phyloP scores from a whole-genome alignment of 2,329 filamentous ascomycete species.

The Fusarium illudens region DNA sequence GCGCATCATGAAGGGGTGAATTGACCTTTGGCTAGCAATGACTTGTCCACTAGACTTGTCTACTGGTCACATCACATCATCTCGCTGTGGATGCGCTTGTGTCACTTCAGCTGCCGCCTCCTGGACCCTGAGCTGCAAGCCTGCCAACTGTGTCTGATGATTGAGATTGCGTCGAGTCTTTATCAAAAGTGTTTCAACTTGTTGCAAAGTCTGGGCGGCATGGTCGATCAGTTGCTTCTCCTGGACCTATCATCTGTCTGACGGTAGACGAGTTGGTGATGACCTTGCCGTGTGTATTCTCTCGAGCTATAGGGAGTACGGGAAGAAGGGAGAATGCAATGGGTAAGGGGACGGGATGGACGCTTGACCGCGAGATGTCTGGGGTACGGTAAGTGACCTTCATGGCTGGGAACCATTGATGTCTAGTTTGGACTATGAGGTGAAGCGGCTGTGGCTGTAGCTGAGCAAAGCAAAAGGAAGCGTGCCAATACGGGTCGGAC shows the following conservation, averaged over 20 bases:
- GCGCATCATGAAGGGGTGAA: not conserved
- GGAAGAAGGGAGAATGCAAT: not conserved
- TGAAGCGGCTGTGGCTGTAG: not conserved
- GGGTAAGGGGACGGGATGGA: not conserved
- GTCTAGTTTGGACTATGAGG: not conserved
- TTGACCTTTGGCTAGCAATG: not conserved
- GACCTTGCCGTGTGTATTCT: not conserved
- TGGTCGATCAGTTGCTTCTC: not conserved
- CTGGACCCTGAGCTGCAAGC: not conserved
- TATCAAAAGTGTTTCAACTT: conserved; percentile 3
- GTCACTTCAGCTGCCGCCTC: not conserved
- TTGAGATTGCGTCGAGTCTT: conserved; percentile 1
- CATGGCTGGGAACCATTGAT: not conserved
- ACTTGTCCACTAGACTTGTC: not conserved
- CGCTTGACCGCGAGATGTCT: not conserved
- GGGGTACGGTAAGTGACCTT: not conserved
- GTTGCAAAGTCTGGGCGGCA: conserved; percentile 8
- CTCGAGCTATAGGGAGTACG: not conserved
- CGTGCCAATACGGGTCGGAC: not conserved
- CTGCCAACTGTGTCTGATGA: conserved; percentile 13
- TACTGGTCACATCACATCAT: not conserved
- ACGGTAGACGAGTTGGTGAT: not conserved
- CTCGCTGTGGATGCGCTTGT: not conserved
- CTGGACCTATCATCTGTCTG: not conserved
- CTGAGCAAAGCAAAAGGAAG: not conserved